phyloP scores from a whole-genome alignment of 768 basidiomycete species.

The Xanthoconium purpureum region DNA sequence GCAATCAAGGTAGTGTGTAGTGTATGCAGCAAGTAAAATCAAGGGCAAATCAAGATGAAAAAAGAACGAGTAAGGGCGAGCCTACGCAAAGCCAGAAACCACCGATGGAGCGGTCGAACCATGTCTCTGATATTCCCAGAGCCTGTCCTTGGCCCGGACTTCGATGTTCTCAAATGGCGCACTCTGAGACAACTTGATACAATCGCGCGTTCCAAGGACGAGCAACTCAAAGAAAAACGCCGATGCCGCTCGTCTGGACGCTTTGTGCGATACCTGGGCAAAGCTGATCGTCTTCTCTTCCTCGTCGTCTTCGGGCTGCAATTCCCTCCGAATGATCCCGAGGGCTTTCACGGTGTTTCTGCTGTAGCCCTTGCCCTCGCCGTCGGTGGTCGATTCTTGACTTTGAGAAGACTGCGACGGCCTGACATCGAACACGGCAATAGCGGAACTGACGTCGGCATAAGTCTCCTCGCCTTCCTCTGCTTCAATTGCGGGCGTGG shows the following conservation, averaged over 20 bases:
- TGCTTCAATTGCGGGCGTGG: slow-evolving; percentile 63
- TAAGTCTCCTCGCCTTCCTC: slow-evolving; percentile 65
- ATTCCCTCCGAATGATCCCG: slow-evolving; percentile 66
- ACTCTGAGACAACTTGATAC: slow-evolving; percentile 73
- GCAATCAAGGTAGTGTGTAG: not conserved
- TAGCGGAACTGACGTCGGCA: slow-evolving; percentile 69
- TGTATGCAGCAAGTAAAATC: not conserved
- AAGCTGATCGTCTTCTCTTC: slow-evolving; percentile 73
- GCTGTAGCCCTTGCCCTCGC: slow-evolving; percentile 75
- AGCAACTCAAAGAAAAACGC: slow-evolving; percentile 98
- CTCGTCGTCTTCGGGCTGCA: slow-evolving; percentile 51
- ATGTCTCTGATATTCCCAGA: slow-evolving; percentile 73
- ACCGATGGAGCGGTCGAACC: slow-evolving; percentile 44
- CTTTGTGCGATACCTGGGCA: slow-evolving; percentile 74
- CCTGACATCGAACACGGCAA: slow-evolving; percentile 75
- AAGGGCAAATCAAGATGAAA: slow-evolving; percentile 16
- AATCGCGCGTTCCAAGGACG: slow-evolving; percentile 90
- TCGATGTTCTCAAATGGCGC: slow-evolving; percentile 84
- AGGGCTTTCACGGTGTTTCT: slow-evolving; percentile 87
- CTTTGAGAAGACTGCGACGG: slow-evolving; percentile 52
- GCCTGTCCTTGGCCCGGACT: slow-evolving; percentile 72
- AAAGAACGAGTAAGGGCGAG: not conserved
- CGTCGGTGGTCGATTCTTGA: slow-evolving; percentile 41
- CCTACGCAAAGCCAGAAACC: slow-evolving; percentile 39
- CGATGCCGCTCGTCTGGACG: slow-evolving; percentile 86